Conservation (phyloP, 805 yeast genomes). For the Metschnikowia kofuensis region DNA sequence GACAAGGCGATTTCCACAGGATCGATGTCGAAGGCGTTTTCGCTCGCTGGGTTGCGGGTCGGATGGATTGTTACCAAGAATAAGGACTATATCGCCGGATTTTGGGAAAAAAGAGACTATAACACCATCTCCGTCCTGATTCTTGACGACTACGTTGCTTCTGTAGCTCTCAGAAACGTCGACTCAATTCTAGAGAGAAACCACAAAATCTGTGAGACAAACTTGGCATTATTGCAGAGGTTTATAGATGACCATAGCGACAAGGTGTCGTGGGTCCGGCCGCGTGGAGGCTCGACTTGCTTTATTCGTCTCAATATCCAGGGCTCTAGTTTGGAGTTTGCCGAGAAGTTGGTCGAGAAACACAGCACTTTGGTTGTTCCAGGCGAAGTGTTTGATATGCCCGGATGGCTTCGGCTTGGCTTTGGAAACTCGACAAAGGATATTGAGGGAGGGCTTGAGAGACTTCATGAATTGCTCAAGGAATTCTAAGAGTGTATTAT, state of each 20-base stretch:
- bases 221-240: conserved; percentile 33
- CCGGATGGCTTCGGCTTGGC: conserved; percentile 47
- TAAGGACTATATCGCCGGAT: conserved; percentile 24
- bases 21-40: conserved; percentile 53
- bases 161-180: conserved; percentile 38
- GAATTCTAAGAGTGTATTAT: background rate
- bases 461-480: conserved; percentile 14
- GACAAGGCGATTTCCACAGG: conserved; percentile 45
- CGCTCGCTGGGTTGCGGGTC: conserved; percentile 50
- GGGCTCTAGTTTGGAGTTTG: conserved; percentile 31
- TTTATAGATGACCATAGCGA: conserved; percentile 32
- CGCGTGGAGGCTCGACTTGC: conserved; percentile 48
- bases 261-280: conserved; percentile 38
- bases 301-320: conserved; percentile 33
- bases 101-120: conserved; percentile 45
- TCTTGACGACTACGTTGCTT: conserved; percentile 46
- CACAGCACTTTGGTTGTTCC: conserved; percentile 43
- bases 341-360: conserved; percentile 33
- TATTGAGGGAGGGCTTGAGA: conserved; percentile 32
- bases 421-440: conserved; percentile 42
- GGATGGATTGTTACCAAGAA: conserved; percentile 51
- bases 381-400: conserved; percentile 36
- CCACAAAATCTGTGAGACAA: conserved; percentile 35
- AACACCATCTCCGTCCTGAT: conserved; percentile 48
- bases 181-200: conserved; percentile 38